A percentile compares a stretch with the other conserved stretches of the same genome.
Conservation (phyloP, 495 filamentous ascomycete species). For the Xylaria castorea region DNA sequence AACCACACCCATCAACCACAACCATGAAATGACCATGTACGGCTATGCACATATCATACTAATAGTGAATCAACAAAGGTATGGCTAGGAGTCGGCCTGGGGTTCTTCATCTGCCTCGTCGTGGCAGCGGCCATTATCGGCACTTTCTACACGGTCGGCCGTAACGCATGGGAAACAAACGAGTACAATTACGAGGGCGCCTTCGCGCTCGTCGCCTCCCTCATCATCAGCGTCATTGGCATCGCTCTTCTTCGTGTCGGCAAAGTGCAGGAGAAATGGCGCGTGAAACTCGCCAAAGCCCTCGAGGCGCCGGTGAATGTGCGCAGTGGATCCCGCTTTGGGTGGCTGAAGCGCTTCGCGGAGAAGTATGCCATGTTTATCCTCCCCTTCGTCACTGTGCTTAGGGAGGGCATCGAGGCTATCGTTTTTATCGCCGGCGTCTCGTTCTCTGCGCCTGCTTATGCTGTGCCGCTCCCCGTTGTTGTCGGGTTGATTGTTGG, state of each 20-base stretch:
- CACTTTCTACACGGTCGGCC: conserved; percentile 75
- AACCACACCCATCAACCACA: neutral
- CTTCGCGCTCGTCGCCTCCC: conserved; percentile 70
- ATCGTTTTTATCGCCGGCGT: conserved; percentile 85
- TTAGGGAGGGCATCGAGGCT: conserved; percentile 82
- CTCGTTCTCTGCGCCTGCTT: conserved; percentile 73
- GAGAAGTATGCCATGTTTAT: conserved; percentile 85
- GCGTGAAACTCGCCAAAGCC: conserved; percentile 72
- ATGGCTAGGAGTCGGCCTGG: conserved; percentile 70
- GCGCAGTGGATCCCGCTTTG: conserved; percentile 33
- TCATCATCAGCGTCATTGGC: conserved; percentile 83
- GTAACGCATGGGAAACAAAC: conserved; percentile 66
- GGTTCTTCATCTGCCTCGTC: conserved; percentile 69
- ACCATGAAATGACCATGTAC: neutral
- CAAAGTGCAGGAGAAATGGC: conserved; percentile 88
- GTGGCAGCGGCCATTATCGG: conserved; percentile 79
- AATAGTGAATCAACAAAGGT: conserved; percentile 53
- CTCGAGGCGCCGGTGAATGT: conserved; percentile 60
- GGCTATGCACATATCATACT: conserved; percentile 15
- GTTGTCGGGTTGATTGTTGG: conserved; percentile 72
- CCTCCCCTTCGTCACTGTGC: conserved; percentile 82
- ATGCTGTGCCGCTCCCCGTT: conserved; percentile 75
- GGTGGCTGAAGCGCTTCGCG: conserved; percentile 65
- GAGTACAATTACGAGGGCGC: conserved; percentile 83
- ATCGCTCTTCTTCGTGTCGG: conserved; percentile 79